Base-by-base conservation (phyloP, 768 basidiomycete genomes). In the Tylopilus felleus region DNA sequence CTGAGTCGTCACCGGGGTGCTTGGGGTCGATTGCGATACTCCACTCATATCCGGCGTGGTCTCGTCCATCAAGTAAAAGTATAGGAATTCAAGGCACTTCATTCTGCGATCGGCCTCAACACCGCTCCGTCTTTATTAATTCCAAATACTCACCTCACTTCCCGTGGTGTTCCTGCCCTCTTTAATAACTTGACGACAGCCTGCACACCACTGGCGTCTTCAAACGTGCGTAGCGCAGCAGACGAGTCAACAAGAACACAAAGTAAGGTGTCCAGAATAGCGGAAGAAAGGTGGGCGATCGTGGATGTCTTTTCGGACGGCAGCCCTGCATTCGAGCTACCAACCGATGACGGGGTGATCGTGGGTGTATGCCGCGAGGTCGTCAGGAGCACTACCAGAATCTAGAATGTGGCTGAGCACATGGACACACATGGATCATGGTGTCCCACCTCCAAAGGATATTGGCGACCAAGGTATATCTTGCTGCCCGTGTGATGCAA, bases 31-130 rank as follows among this genome's bases (percentile, higher is more conserved):
- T 6, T 80, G 77, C 4, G 58, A 48, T 31, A 52, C 57, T 0
- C 16, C 19, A n/a, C 21, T 23, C 40, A 46, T 52, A 4, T 59
- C 53, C 21, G 59, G 53, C 7, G 73, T 65, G 1, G 81, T 82
- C 65, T 97, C 94, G 55, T 95, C 94, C 42, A 96, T 76, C 8
- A 98, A 77, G 68, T 98, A 98, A 69, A 95, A 97, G 70, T 96
- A 96, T 16, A 98, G 73, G 62, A 97, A 94, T 66, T 97, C 95
- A 17, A 98, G 77, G 57, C 93, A 96, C 74, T 96, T 96, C 89
- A 97, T 96, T 62, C 94, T 96, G 62, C 21, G 33, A 41, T 40
- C 36, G 23, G 33, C 8, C 17, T 71, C 33, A 43, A 44, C 35
- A 19, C 17, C 45, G 9, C 13, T 42, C 27, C 31, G 25, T 42